Percentiles rank a stretch among this genome's conserved stretches.
Conservation (phyloP, 768 basidiomycete species). For the Boletus pseudopeckii region DNA sequence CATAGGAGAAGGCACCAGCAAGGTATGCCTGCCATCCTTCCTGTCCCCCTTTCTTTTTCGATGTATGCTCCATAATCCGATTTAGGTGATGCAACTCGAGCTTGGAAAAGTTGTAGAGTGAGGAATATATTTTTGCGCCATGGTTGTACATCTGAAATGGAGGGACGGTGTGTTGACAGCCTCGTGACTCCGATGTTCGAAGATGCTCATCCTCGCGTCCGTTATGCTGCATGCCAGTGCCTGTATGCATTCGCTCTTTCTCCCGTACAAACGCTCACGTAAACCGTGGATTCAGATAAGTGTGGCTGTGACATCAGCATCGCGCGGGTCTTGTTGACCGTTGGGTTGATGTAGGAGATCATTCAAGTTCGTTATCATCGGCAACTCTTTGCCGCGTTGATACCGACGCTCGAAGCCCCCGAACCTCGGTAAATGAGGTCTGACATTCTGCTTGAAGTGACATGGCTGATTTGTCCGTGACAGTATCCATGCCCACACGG, state of each 20-base stretch:
- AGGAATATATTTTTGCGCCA: too few species aligned
- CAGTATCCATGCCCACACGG: too few species aligned
- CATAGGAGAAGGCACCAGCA: too few species aligned
- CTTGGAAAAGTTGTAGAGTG: too few species aligned
- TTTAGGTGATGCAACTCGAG: too few species aligned
- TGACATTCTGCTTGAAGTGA: not conserved
- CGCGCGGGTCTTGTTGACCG: not conserved
- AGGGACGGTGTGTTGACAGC: conserved; percentile 33
- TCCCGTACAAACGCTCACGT: not conserved
- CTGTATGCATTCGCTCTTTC: conserved; percentile 43
- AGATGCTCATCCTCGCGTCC: conserved; percentile 68
- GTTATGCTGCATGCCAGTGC: conserved; percentile 85
- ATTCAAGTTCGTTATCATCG: conserved; percentile 69
- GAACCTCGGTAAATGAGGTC: conserved; percentile 54
- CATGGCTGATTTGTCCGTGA: not conserved
- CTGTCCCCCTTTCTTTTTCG: too few species aligned
- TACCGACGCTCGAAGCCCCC: conserved; percentile 68
- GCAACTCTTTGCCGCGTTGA: conserved; percentile 73
- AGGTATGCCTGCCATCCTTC: too few species aligned
- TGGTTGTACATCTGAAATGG: too few species aligned
- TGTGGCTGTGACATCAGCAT: too few species aligned
- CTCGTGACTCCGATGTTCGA: conserved; percentile 74
- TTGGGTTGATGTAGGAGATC: conserved; percentile 48
- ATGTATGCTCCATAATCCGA: too few species aligned
- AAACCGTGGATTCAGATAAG: not conserved